Percentiles rank a stretch among this genome's conserved stretches.
These are phyloP conservation scores for Leccinum aurantiacum DNA, from an alignment of 768 basidiomycete genomes.

Conservation along the genomic window DNA sequence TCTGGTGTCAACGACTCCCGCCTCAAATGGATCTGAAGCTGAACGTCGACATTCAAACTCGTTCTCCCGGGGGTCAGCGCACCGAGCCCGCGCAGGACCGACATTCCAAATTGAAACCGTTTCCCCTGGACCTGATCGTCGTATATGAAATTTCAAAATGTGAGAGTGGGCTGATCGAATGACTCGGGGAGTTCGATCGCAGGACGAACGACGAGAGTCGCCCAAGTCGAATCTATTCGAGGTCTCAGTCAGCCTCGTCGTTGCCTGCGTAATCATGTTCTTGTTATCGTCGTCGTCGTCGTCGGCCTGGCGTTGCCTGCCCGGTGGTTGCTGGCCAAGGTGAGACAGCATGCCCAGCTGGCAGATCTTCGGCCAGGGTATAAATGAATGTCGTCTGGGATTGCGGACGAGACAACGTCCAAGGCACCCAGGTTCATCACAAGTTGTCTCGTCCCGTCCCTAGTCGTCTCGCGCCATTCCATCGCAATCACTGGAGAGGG, in stretches of 20 bases:
- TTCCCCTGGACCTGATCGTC: not conserved
- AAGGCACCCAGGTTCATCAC: not conserved
- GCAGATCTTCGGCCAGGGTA: not conserved
- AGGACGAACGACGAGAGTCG: not conserved
- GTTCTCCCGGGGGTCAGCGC: not conserved
- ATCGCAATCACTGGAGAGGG: not conserved
- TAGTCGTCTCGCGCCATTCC: not conserved
- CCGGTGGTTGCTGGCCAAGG: not conserved
- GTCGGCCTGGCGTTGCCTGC: not conserved
- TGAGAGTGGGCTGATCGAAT: not conserved
- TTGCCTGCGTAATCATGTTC: not conserved
- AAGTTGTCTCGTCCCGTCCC: not conserved
- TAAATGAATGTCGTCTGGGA: not conserved
- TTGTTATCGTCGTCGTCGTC: not conserved
- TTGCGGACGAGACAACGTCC: not conserved
- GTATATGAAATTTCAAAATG: not conserved
- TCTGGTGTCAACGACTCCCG: not conserved
- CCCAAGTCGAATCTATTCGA: not conserved
- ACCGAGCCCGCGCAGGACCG: not conserved
- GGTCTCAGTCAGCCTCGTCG: not conserved
- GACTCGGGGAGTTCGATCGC: not conserved
- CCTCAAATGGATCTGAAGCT: not conserved
- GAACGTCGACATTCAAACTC: not conserved
- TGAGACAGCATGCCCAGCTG: not conserved
- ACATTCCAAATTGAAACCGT: not conserved